Evolutionary conservation across 2,329 filamentous ascomycete genomes (phyloP).

Genomic region (Paramyrothecium sp.): DNA sequence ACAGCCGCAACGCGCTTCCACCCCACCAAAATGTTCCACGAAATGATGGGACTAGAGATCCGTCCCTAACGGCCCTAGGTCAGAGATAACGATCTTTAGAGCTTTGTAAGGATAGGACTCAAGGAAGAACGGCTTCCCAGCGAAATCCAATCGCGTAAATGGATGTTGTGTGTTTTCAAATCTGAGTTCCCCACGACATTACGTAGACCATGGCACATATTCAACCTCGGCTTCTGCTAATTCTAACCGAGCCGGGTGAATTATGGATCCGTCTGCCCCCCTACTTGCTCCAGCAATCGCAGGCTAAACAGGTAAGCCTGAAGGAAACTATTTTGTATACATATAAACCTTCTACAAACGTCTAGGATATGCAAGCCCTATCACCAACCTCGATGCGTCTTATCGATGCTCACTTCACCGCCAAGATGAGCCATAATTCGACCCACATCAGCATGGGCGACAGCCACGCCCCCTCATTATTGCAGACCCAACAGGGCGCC

Average conservation of each 20-base stretch:
- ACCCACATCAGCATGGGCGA: slow-evolving; percentile 15
- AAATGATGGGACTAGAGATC: background rate
- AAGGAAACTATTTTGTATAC: background rate
- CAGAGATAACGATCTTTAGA: background rate
- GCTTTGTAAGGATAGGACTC: background rate
- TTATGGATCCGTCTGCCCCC: background rate
- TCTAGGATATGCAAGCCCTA: slow-evolving; percentile 20
- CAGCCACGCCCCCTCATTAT: slow-evolving; percentile 9
- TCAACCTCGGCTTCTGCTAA: background rate
- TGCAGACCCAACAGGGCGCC: slow-evolving; percentile 26
- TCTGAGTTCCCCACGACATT: too few species aligned
- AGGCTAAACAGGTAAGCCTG: background rate
- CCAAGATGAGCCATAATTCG: slow-evolving; percentile 4
- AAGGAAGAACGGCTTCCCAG: background rate
- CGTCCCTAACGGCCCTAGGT: background rate
- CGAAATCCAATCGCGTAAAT: too few species aligned
- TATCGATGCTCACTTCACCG: slow-evolving; percentile 16
- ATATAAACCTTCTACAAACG: slow-evolving; percentile 1
- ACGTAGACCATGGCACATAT: background rate
- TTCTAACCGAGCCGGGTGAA: background rate
- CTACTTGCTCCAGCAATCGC: background rate
- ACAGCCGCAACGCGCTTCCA: background rate
- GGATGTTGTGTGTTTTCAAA: too few species aligned
- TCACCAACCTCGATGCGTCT: slow-evolving; percentile 12
- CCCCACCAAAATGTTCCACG: background rate